phyloP scores from a whole-genome alignment of 768 basidiomycete genomes.

The Termitomyces sp. region DNA sequence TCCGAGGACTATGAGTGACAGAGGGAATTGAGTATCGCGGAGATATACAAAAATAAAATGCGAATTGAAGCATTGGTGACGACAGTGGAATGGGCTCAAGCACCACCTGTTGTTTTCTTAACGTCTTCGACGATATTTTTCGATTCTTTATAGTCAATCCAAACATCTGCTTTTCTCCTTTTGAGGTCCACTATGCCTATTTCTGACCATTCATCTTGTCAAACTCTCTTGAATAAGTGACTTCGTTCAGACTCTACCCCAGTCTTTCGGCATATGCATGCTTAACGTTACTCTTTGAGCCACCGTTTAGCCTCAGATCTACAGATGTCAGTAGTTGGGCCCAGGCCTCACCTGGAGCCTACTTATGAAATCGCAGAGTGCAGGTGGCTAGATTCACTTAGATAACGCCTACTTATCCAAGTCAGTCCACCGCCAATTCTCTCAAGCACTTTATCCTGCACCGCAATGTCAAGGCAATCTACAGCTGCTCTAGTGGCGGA shows the following conservation, averaged over 20 bases:
- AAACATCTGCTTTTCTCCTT: conserved; percentile 44
- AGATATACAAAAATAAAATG: neutral
- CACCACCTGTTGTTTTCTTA: conserved; percentile 53
- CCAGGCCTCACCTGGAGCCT: neutral
- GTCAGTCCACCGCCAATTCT: too few relatives aligned
- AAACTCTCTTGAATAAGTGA: neutral
- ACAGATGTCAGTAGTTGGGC: neutral
- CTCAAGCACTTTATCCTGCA: neutral
- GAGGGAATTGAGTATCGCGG: neutral
- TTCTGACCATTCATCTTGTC: neutral
- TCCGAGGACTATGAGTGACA: conserved; percentile 24
- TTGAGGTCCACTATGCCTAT: neutral
- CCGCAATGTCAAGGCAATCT: neutral
- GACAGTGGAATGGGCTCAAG: conserved; percentile 67
- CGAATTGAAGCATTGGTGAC: conserved; percentile 50
- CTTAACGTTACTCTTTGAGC: too few relatives aligned
- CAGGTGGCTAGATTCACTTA: neutral
- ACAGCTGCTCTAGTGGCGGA: neutral
- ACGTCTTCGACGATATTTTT: conserved; percentile 65
- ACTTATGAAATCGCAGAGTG: neutral
- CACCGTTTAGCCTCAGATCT: too few relatives aligned
- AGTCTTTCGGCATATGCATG: too few relatives aligned
- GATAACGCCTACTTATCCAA: too few relatives aligned
- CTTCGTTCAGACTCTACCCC: neutral
- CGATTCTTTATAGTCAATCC: conserved; percentile 72